Evolutionary conservation across 2,329 filamentous ascomycete species (phyloP), one percentile per base, ranked within the genome.

Genomic region (Fusarium musae): DNA sequence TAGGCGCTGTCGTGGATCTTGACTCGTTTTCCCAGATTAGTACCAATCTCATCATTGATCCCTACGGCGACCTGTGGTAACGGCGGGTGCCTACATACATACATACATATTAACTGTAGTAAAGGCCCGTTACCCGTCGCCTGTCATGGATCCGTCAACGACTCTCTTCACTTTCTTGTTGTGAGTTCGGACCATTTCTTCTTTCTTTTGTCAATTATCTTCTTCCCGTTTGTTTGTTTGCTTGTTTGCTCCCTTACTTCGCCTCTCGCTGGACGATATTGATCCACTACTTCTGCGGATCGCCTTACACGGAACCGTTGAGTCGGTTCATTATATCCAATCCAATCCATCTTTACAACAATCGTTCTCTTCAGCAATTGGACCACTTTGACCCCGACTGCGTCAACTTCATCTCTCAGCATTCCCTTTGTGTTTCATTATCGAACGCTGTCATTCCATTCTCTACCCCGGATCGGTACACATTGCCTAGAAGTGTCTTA

Each of bases 161-260:
- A 91, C 91, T 66, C 88, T 93, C 75, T 87, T 92, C 79, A 92
- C 91, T 69, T 93, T 93, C 80, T 86, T 90, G 82, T 82, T 92
- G 90, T 92, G 84, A 89, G 89, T 90, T 78, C 64, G 77, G 76
- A 64, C 77, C 65, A 66, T 75, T 70, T 66, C 59, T 74, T 71
- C 69, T 62, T 74, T 68, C 75, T 68, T 75, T 72, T 74, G 44
- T 59, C 34, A 43, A 43, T 43, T 26, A 43, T 56, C 44, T 34
- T 53, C 47, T 26, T 61, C n/a, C 47, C 40, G 42, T 57, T 70
- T 67, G 57, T 67, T 61, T 64, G n/a, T n/a, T n/a, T n/a, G n/a
- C n/a, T n/a, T n/a, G n/a, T n/a, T n/a, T n/a, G 63, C 43, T 50
- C 47, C 44, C 62, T 66, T 60, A 52, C 60, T 72, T 73, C 65